These are phyloP conservation scores for Xylaria arbuscula DNA, from an alignment of 2,329 filamentous ascomycete species.

Conservation along the genomic window DNA sequence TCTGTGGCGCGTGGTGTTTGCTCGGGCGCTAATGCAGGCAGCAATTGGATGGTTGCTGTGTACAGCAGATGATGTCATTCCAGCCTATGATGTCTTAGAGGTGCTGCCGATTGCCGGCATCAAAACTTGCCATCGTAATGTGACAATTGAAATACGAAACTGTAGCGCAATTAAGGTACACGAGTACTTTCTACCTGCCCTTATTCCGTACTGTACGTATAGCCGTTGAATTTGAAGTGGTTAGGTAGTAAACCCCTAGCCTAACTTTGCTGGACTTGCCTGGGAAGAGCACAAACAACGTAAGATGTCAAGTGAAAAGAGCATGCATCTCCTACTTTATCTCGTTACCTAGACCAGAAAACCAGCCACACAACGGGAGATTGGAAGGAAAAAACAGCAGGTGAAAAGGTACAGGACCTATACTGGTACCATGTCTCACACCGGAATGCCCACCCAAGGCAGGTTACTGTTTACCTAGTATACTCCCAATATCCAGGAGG, in stretches of 20 bases:
- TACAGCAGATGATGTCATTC: constrained; percentile 32
- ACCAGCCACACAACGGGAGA: background rate
- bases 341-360: background rate
- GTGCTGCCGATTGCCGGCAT: constrained; percentile 31
- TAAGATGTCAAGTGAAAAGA: background rate
- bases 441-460: too few relatives aligned
- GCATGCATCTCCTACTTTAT: too few relatives aligned
- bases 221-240: too few relatives aligned
- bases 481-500: too few relatives aligned
- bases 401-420: background rate
- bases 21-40: constrained; percentile 25
- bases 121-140: background rate
- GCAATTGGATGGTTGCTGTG: background rate
- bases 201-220: background rate
- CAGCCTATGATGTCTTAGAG: constrained; percentile 15
- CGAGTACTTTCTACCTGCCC: background rate
- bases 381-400: background rate
- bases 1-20: constrained; percentile 15
- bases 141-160: background rate
- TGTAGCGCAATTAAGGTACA: background rate
- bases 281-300: background rate
- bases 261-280: background rate
- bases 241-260: background rate
- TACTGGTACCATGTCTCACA: background rate
- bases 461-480: too few relatives aligned